Conservation (phyloP, 441 rosid genomes). For the Euphorbia corollata region DNA sequence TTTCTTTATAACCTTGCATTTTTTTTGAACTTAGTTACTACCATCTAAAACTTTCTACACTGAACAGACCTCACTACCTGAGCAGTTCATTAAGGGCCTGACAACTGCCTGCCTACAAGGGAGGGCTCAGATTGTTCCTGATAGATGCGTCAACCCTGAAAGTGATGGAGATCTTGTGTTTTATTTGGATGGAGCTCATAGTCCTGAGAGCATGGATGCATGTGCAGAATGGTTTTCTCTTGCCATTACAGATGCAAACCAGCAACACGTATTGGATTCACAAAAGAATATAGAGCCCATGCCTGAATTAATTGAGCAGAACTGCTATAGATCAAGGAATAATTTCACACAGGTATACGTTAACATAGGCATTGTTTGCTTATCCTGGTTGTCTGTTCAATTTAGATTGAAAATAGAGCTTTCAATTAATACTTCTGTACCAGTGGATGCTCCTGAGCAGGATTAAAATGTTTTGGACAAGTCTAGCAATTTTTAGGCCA, state of each 20-base stretch:
- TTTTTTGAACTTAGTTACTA: neutral
- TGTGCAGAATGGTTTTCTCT: constrained; percentile 87
- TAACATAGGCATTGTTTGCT: neutral
- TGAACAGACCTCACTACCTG: constrained; percentile 61
- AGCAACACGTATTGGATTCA: constrained; percentile 24
- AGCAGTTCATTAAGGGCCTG: constrained; percentile 74
- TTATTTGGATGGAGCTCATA: constrained; percentile 95
- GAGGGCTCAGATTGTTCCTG: constrained; percentile 79
- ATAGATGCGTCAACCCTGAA: constrained; percentile 36
- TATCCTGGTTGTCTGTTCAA: neutral
- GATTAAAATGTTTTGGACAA: neutral
- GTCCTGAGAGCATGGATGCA: constrained; percentile 92
- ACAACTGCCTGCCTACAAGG: constrained; percentile 80
- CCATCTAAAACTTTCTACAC: constrained; percentile 20
- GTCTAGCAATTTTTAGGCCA: neutral
- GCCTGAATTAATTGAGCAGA: constrained; percentile 18
- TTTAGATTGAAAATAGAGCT: neutral
- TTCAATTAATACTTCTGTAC: neutral
- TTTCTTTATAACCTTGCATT: neutral
- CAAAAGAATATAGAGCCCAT: constrained; percentile 25
- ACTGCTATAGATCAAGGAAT: constrained; percentile 24
- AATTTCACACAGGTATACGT: constrained; percentile 49
- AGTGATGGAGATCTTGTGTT: constrained; percentile 57
- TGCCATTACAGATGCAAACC: constrained; percentile 37
- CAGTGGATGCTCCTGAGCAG: neutral